Conservation (phyloP, 2,329 filamentous ascomycete species). For the Alternaria brassicae region DNA sequence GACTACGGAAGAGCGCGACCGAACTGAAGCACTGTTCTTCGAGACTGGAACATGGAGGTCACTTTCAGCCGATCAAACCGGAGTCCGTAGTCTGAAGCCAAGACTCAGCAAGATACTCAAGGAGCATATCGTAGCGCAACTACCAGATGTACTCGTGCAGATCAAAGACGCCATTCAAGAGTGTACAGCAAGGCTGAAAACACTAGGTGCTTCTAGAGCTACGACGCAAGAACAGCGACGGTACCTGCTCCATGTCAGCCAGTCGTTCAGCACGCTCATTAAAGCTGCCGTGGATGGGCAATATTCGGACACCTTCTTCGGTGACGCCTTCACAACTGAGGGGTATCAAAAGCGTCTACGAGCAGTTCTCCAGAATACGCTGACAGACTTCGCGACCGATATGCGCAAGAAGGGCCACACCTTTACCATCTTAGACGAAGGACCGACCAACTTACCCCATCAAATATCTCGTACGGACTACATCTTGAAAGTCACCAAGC, state of each 20-base stretch:
- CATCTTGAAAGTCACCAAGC: constrained; percentile 29
- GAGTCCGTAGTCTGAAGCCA: constrained; percentile 22
- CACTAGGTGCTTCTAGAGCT: constrained; percentile 58
- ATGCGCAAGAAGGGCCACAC: constrained; percentile 27
- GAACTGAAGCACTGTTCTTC: constrained; percentile 48
- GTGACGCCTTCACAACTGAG: constrained; percentile 13
- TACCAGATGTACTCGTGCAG: constrained; percentile 37
- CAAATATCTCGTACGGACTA: constrained; percentile 30
- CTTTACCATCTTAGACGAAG: constrained; percentile 22
- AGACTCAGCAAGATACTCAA: constrained; percentile 33
- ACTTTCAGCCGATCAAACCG: constrained; percentile 48
- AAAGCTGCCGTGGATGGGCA: constrained; percentile 57
- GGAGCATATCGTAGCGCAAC: constrained; percentile 28
- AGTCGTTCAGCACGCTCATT: constrained; percentile 53
- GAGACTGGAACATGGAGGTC: constrained; percentile 30
- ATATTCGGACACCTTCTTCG: constrained; percentile 59
- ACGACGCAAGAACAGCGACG: constrained; percentile 57
- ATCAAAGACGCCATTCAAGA: constrained; percentile 29
- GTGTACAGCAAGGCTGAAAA: constrained; percentile 44
- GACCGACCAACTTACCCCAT: not conserved
- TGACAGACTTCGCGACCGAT: constrained; percentile 22
- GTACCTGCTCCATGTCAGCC: constrained; percentile 57
- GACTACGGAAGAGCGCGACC: constrained; percentile 48
- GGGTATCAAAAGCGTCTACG: constrained; percentile 30
- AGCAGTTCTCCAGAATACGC: constrained; percentile 31